These are phyloP conservation scores for Buxus sempervirens DNA, from an alignment of 164 flowering plant species.

Conservation along the genomic window DNA sequence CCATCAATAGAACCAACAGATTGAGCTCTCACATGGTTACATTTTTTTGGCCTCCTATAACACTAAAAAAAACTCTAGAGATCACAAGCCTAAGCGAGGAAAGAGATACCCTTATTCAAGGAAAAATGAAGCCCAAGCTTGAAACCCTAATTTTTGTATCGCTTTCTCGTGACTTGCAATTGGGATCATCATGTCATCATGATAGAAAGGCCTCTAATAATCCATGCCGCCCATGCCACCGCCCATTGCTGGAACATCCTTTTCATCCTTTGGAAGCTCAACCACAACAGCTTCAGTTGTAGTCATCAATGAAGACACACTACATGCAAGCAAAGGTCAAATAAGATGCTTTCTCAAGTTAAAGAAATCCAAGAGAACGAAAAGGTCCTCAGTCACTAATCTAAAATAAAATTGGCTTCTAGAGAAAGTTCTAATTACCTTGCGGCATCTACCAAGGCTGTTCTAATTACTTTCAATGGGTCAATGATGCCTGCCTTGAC, in stretches of 20 bases:
- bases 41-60: neutral
- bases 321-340: constrained; percentile 22
- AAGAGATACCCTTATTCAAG: neutral
- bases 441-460: constrained; percentile 95
- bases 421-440: constrained; percentile 42
- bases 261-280: constrained; percentile 83
- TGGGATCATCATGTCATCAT: neutral
- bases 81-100: neutral
- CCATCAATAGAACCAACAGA: neutral
- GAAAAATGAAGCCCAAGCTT: neutral
- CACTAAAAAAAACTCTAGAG: neutral
- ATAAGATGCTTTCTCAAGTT: no score
- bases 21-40: neutral
- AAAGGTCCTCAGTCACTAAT: neutral
- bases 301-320: constrained; percentile 91
- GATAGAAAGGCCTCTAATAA: neutral
- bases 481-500: constrained; percentile 91
- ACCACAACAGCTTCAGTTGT: constrained; percentile 90
- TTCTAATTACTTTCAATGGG: constrained; percentile 94
- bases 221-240: constrained; percentile 92
- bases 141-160: neutral
- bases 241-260: constrained; percentile 53
- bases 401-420: no score
- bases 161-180: neutral
- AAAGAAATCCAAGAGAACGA: neutral